Conservation (phyloP, 805 yeast genomes). For the Wickerhamiella kurtzmanii region DNA sequence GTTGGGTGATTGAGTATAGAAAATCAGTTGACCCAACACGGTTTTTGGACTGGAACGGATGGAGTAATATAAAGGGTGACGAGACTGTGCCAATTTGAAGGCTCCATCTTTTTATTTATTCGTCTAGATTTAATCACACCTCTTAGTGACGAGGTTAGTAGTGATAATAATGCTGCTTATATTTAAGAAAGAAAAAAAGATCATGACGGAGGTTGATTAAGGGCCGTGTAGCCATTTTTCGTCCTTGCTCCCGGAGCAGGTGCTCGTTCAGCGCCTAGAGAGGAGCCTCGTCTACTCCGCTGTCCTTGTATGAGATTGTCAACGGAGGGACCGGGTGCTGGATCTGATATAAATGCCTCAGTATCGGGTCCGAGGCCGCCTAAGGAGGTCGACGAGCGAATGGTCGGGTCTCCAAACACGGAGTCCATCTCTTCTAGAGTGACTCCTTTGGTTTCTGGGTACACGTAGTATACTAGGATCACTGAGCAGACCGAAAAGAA, state of each 20-base stretch:
- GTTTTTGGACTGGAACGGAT: conserved; percentile 1
- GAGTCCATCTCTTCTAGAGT: conserved; percentile 85
- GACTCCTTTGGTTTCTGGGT: conserved; percentile 87
- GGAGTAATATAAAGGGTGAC: neutral
- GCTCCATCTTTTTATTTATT: no score
- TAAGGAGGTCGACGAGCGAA: conserved; percentile 17
- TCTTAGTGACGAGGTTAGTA: no score
- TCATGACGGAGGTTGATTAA: neutral
- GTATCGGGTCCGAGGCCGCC: neutral
- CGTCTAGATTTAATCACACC: no score
- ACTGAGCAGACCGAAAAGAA: conserved; percentile 61
- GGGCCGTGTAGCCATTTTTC: neutral
- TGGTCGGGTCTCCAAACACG: conserved; percentile 56
- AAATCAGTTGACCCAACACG: conserved; percentile 1
- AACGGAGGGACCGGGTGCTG: neutral
- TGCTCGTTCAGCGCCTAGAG: neutral
- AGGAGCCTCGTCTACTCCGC: neutral
- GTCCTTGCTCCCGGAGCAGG: neutral
- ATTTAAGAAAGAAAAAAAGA: no score
- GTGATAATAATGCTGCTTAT: no score
- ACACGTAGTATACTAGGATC: conserved; percentile 53
- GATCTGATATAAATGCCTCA: neutral
- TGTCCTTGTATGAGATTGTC: neutral
- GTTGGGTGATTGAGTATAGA: conserved; percentile 2
- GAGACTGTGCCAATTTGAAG: neutral